A percentile compares a stretch with the other conserved stretches of the same genome.
Conservation (phyloP, 805 yeast species). For the Ogataea dorogensis region DNA sequence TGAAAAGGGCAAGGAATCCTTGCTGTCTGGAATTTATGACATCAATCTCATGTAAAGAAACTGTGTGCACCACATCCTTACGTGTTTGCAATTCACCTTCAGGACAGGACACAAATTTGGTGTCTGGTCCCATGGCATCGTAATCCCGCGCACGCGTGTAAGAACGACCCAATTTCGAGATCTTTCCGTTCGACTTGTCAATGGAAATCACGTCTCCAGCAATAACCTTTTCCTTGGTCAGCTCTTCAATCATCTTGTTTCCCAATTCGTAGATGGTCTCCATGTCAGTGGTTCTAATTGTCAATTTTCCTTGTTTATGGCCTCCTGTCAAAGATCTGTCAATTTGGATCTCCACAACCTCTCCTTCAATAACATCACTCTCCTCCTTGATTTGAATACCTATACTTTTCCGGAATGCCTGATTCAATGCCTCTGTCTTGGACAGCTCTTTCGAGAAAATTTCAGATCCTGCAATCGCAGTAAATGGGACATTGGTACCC, state of each 20-base stretch:
- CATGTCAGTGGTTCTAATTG: conserved; percentile 87
- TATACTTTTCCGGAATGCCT: conserved; percentile 93
- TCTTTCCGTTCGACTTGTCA: conserved; percentile 97
- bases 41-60: conserved; percentile 93
- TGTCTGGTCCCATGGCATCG: conserved; percentile 95
- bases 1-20: conserved; percentile 48
- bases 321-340: conserved; percentile 93
- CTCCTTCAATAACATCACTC: conserved; percentile 97
- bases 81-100: conserved; percentile 98
- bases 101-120: conserved; percentile 86
- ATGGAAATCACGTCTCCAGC: conserved; percentile 97
- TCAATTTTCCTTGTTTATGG: conserved; percentile 72
- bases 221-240: conserved; percentile 87
- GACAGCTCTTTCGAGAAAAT: conserved; percentile 94
- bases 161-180: conserved; percentile 95
- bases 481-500: conserved; percentile 96
- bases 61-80: conserved; percentile 97
- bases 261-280: conserved; percentile 72
- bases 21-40: conserved; percentile 94
- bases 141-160: conserved; percentile 98
- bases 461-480: conserved; percentile 95
- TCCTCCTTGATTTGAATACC: conserved; percentile 95
- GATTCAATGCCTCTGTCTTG: conserved; percentile 95
- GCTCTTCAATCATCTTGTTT: conserved; percentile 70
- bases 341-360: conserved; percentile 92